phyloP scores from a whole-genome alignment of 1,284 basidiomycete genomes.

The Pseudozyma hubeiensis region DNA sequence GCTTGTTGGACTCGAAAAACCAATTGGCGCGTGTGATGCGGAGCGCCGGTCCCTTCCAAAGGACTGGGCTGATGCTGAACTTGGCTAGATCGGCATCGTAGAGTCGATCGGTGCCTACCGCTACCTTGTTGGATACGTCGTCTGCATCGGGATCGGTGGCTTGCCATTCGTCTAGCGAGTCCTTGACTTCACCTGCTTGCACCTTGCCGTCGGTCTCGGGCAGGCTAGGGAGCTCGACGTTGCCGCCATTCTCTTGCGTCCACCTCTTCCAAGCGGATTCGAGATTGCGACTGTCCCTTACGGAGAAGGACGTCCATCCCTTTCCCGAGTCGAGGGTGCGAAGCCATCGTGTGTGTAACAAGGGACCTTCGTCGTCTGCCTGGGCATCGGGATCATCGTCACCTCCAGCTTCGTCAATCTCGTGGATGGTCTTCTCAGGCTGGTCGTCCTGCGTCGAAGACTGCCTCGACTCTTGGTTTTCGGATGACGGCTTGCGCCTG shows the following conservation, averaged over 20 bases:
- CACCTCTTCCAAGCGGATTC: slow-evolving; percentile 42
- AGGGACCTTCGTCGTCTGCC: slow-evolving; percentile 30
- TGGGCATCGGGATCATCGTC: slow-evolving; percentile 20
- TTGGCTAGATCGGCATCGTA: slow-evolving; percentile 57
- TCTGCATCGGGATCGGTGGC: slow-evolving; percentile 42
- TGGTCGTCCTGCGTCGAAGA: slow-evolving; percentile 18
- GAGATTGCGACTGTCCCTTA: slow-evolving; percentile 40
- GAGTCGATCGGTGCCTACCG: slow-evolving; percentile 51
- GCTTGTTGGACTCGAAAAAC: slow-evolving; percentile 71
- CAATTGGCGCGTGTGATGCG: slow-evolving; percentile 72
- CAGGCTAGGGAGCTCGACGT: slow-evolving; percentile 28
- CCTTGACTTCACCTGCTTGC: slow-evolving; percentile 33
- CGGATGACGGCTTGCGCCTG: slow-evolving; percentile 22
- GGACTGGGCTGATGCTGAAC: slow-evolving; percentile 70
- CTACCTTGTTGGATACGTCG: slow-evolving; percentile 37
- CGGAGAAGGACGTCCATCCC: slow-evolving; percentile 40
- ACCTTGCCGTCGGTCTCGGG: slow-evolving; percentile 42
- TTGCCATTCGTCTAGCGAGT: slow-evolving; percentile 28
- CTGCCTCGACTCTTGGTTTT: slow-evolving; percentile 18
- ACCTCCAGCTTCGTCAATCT: slow-evolving; percentile 27
- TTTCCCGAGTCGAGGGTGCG: slow-evolving; percentile 35
- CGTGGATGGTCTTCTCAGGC: slow-evolving; percentile 13
- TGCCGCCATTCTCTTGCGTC: slow-evolving; percentile 36
- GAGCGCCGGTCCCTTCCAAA: slow-evolving; percentile 72
- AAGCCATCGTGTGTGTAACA: slow-evolving; percentile 39